A percentile compares a stretch with the other conserved stretches of the same genome.
Evolutionary conservation across 208 protist species (phyloP).

Genomic region (Wallacemonas collosoma): DNA sequence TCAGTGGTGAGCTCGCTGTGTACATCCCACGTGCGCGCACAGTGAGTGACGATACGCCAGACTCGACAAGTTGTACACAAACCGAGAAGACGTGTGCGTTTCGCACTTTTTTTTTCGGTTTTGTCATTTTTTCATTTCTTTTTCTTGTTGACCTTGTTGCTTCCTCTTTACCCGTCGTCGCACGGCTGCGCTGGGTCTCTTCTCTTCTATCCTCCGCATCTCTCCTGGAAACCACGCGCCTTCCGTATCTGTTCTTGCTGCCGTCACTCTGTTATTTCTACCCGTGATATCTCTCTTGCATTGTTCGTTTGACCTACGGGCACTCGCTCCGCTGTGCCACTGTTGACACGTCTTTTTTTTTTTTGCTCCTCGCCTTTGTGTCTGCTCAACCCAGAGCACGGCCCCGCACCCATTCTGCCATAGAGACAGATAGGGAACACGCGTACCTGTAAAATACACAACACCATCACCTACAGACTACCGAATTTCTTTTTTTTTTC

Average conservation of each 20-base stretch:
- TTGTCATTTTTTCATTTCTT: neutral
- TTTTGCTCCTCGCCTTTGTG: neutral
- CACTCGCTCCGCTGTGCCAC: neutral
- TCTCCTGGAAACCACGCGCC: neutral
- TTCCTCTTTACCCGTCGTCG: too few relatives aligned
- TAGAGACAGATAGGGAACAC: too few relatives aligned
- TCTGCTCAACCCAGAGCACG: neutral
- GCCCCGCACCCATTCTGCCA: too few relatives aligned
- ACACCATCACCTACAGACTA: too few relatives aligned
- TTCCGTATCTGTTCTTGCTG: neutral
- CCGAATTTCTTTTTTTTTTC: too few relatives aligned
- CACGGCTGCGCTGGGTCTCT: neutral
- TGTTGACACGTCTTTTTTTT: neutral
- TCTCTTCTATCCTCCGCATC: neutral
- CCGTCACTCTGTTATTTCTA: neutral
- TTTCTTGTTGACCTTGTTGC: neutral
- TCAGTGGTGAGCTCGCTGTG: too few relatives aligned
- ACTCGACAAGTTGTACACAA: neutral
- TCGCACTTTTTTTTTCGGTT: neutral
- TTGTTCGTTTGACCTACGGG: neutral
- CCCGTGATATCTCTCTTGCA: too few relatives aligned
- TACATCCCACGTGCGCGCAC: too few relatives aligned
- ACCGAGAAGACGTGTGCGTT: neutral
- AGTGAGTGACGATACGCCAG: too few relatives aligned
- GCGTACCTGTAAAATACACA: too few relatives aligned